Base-by-base conservation (phyloP, 2,329 filamentous ascomycete species). In the Penicillium occitanis region DNA sequence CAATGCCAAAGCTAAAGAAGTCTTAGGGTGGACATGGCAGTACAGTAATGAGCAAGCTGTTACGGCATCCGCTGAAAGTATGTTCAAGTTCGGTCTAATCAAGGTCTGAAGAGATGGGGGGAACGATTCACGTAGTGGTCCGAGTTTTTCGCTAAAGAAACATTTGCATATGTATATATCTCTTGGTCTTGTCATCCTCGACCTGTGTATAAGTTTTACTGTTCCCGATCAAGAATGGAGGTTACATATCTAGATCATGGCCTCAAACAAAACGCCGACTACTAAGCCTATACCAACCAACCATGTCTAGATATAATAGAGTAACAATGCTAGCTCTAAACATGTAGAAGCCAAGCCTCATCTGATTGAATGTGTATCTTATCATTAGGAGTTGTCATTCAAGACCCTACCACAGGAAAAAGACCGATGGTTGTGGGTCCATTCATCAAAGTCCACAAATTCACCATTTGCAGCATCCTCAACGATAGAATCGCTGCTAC, bases 21-120 rank as follows among this genome's bases (percentile, higher is more conserved):
- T 22, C 13, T 59, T 63, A 42, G 64, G 59, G 22, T 66, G 50
- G 64, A n/a, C 37, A 17, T 59, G 50, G 59, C 28, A 62, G n/a
- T 66, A 66, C 35, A 63, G 2, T 40, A 62, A 28, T 28, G 42
- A 66, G 30, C 58, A 63, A 22, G 42, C 59, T 3, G 8, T 63
- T 19, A 58, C 58, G 13, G 59, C 59, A 37, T 58, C 50, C 1
- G 59, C 50, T 25, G 60, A 66, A 17, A 63, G 50, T 51, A 42
- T 63, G 5, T 35, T 62, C 5, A 55, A 62, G 33, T 61, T 58
- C 13, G 30, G 22, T 13, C 25, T 55, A 40, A n/a, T 66, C 25
- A 62, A 62, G 30, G 51, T 50, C 6, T 62, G 28, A 63, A 44
- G 30, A 33, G 2, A 63, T 37, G 17, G 3, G 28, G 19, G 17